These are phyloP conservation scores for Arthroderma uncinatum DNA, from an alignment of 2,329 filamentous ascomycete species.

Conservation along the genomic window DNA sequence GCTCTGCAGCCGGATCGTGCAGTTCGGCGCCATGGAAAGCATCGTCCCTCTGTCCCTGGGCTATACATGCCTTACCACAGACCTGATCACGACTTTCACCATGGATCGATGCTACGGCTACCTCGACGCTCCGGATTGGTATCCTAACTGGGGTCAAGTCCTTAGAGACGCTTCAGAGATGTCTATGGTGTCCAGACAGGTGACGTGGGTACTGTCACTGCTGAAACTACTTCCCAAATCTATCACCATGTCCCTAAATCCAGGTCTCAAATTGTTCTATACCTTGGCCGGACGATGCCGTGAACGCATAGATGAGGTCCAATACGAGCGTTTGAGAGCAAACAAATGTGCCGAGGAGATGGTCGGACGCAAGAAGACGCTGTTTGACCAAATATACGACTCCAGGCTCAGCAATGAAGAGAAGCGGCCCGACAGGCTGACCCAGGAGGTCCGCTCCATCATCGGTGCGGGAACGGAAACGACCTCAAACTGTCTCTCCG, in stretches of 20 bases:
- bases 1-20: not conserved
- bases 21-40: not conserved
- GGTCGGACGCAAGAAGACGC: slow-evolving; percentile 15
- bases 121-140: slow-evolving; percentile 23
- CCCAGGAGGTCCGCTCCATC: slow-evolving; percentile 24
- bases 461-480: slow-evolving; percentile 29
- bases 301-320: slow-evolving; percentile 9
- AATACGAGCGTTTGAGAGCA: not conserved
- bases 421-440: slow-evolving; percentile 24
- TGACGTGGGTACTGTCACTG: slow-evolving; percentile 11
- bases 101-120: slow-evolving; percentile 24
- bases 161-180: slow-evolving; percentile 11
- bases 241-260: slow-evolving; percentile 9
- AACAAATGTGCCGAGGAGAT: not conserved
- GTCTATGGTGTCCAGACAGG: slow-evolving; percentile 8
- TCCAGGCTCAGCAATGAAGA: slow-evolving; percentile 29
- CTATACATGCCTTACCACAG: slow-evolving; percentile 26
- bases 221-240: slow-evolving; percentile 7
- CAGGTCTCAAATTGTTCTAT: slow-evolving; percentile 12
- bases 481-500: slow-evolving; percentile 22
- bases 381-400: slow-evolving; percentile 24
- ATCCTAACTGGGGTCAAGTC: slow-evolving; percentile 22
- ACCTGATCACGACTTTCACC: slow-evolving; percentile 38
- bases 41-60: slow-evolving; percentile 14
- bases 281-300: slow-evolving; percentile 6